Conservation (phyloP, 768 basidiomycete genomes). For the Ramaria rubella region DNA sequence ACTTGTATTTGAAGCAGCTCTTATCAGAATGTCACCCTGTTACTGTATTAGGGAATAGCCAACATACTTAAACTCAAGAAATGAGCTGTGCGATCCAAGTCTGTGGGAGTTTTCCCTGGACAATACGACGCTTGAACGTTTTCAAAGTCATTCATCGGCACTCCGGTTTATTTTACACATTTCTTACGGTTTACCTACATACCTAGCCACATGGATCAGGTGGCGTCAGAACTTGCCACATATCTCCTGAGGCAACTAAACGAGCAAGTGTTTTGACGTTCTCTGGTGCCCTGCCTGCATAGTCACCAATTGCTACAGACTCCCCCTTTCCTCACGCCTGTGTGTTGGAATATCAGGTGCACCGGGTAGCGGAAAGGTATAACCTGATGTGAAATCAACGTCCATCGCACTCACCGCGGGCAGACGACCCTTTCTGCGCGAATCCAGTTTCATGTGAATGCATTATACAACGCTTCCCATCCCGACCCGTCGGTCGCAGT, state of each 20-base stretch:
- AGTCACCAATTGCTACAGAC: conserved; percentile 19
- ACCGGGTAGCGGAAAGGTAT: conserved; percentile 86
- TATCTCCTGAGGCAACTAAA: conserved; percentile 29
- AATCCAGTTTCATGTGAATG: conserved; percentile 8
- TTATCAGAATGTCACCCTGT: background rate
- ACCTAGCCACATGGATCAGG: conserved; percentile 31
- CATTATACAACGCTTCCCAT: conserved; percentile 6
- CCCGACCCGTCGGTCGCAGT: conserved; percentile 10
- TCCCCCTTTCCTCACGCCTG: conserved; percentile 35
- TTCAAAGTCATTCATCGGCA: background rate
- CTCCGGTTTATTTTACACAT: background rate
- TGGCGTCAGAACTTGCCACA: conserved; percentile 34
- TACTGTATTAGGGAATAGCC: no score
- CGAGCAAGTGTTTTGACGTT: conserved; percentile 16
- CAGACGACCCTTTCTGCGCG: conserved; percentile 8
- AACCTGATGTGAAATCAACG: conserved; percentile 51
- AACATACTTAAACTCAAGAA: no score
- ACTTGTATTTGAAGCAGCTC: background rate
- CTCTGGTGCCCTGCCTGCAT: background rate
- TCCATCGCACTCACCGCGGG: conserved; percentile 38
- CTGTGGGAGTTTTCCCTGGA: no score
- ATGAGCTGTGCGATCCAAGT: no score
- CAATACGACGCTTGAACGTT: no score
- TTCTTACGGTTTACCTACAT: background rate
- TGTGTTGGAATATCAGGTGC: conserved; percentile 70